Percentiles rank a stretch among this genome's conserved stretches.
Evolutionary conservation across 2,329 filamentous ascomycete genomes (phyloP).

Genomic region (Botrytis deweyae): DNA sequence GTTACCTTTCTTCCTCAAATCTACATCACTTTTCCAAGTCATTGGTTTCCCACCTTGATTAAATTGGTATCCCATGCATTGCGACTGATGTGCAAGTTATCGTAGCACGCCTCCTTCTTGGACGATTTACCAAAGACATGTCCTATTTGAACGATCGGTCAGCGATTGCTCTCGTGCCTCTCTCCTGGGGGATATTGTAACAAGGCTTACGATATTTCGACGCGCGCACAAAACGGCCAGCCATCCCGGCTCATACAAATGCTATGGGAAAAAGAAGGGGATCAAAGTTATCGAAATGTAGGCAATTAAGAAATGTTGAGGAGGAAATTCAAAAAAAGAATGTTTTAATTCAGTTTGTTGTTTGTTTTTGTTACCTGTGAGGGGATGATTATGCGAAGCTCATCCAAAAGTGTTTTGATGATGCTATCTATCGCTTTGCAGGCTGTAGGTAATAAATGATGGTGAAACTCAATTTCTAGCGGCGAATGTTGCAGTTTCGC

Average conservation of each 20-base stretch:
- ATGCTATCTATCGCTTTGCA: constrained; percentile 2
- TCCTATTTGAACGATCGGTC: constrained; percentile 54
- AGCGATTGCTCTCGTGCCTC: constrained; percentile 34
- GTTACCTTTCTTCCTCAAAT: constrained; percentile 21
- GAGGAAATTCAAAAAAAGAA: constrained; percentile 22
- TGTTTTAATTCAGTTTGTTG: not conserved
- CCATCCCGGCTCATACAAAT: constrained; percentile 48
- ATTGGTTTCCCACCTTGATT: constrained; percentile 69
- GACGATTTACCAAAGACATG: constrained; percentile 97
- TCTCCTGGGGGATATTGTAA: constrained; percentile 19
- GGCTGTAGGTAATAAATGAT: constrained; percentile 9
- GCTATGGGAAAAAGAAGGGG: not conserved
- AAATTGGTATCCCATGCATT: constrained; percentile 99
- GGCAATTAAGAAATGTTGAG: constrained; percentile 18
- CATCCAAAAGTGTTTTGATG: constrained; percentile 1
- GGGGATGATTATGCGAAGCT: constrained; percentile 9
- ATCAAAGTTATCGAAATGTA: not conserved
- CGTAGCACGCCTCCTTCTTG: constrained; percentile 97
- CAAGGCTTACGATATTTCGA: constrained; percentile 66
- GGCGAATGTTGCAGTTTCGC: not conserved
- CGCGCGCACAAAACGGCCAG: constrained; percentile 69
- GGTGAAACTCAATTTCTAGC: constrained; percentile 15
- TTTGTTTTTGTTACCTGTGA: not conserved
- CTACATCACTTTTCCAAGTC: not conserved
- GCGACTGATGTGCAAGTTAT: constrained; percentile 93